Evolutionary conservation across 1,284 basidiomycete species (phyloP).

Genomic region (Stereum hirsutum): DNA sequence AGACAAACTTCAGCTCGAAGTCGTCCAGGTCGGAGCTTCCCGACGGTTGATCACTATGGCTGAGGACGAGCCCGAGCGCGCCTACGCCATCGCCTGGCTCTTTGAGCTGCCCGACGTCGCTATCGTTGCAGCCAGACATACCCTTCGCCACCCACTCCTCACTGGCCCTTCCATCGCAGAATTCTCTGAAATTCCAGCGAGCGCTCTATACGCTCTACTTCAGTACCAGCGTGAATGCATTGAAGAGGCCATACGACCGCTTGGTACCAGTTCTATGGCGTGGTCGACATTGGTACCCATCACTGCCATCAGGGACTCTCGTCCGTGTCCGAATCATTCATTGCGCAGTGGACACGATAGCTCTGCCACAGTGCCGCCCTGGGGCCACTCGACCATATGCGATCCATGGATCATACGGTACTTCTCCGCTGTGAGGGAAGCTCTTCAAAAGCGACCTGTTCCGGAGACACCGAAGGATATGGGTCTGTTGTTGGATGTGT

Average conservation of each 20-base stretch:
- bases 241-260: neutral
- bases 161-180: neutral
- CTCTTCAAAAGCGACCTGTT: too few species aligned
- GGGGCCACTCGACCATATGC: neutral
- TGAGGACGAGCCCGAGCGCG: constrained; percentile 1
- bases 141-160: neutral
- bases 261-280: neutral
- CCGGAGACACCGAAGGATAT: too few species aligned
- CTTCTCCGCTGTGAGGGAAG: too few species aligned
- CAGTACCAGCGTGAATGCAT: neutral
- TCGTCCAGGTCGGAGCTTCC: neutral
- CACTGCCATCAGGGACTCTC: neutral
- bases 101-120: neutral
- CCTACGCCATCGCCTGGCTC: constrained; percentile 3
- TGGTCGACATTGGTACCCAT: neutral
- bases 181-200: neutral
- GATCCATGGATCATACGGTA: too few species aligned
- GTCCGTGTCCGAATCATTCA: neutral
- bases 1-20: constrained; percentile 8
- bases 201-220: neutral
- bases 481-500: neutral
- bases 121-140: neutral
- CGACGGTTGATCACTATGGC: neutral
- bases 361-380: neutral
- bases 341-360: neutral